A percentile compares a stretch with the other conserved stretches of the same genome.
Evolutionary conservation across 2,329 filamentous ascomycete species (phyloP).

Genomic region (Trichoderma koningii): DNA sequence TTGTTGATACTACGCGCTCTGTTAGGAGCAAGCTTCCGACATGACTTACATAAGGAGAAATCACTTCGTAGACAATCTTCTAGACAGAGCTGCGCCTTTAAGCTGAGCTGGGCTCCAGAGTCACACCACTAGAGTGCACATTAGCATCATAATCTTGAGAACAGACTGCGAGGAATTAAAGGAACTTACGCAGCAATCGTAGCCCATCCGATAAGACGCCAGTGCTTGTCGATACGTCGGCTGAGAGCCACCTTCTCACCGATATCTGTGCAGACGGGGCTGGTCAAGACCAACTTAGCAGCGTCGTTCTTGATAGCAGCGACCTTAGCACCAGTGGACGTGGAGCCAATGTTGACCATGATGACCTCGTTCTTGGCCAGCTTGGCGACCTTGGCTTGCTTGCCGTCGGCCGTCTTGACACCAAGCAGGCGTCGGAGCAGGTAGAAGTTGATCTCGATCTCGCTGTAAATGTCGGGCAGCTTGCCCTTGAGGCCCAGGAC

Average conservation of each 20-base stretch:
- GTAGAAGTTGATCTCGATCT: slow-evolving; percentile 99
- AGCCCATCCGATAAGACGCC: slow-evolving; percentile 91
- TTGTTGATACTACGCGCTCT: not conserved
- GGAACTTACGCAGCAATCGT: slow-evolving; percentile 68
- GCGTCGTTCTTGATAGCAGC: slow-evolving; percentile 97
- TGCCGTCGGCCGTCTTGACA: slow-evolving; percentile 96
- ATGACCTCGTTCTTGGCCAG: slow-evolving; percentile 97
- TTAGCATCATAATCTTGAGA: slow-evolving; percentile 21
- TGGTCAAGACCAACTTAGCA: slow-evolving; percentile 89
- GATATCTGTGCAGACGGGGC: slow-evolving; percentile 92
- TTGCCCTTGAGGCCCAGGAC: slow-evolving; percentile 92
- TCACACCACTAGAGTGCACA: slow-evolving; percentile 51
- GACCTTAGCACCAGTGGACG: slow-evolving; percentile 95
- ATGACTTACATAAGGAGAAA: slow-evolving; percentile 2
- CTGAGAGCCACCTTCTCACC: slow-evolving; percentile 97
- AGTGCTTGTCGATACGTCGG: slow-evolving; percentile 98
- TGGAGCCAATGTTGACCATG: slow-evolving; percentile 99
- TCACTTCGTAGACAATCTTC: slow-evolving; percentile 15
- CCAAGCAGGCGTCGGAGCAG: slow-evolving; percentile 89
- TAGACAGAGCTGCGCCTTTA: slow-evolving; percentile 35
- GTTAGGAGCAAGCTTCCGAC: not conserved
- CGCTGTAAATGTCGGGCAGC: slow-evolving; percentile 94
- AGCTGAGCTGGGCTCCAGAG: slow-evolving; percentile 53
- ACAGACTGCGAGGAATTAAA: not conserved
- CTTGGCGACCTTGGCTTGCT: slow-evolving; percentile 99